Percentiles rank a stretch among this genome's conserved stretches.
Evolutionary conservation across 1,284 basidiomycete genomes (phyloP).

Genomic region (Coniferiporia weirii): DNA sequence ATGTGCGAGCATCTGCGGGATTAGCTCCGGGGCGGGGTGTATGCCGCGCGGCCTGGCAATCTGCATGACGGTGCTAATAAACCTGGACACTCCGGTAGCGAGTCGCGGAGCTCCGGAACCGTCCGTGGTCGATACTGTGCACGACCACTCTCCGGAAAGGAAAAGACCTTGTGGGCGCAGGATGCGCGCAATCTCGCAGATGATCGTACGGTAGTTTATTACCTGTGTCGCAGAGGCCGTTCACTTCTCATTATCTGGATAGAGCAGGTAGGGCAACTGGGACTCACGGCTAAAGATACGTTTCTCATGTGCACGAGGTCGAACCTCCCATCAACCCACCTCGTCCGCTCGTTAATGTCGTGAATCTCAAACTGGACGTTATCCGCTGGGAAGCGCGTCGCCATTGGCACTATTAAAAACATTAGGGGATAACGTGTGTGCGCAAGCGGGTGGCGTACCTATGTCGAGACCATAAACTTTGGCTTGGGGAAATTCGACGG

Average conservation of each 20-base stretch:
- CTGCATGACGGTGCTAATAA: neutral
- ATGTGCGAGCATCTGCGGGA: slow-evolving; percentile 18
- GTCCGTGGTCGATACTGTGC: slow-evolving; percentile 37
- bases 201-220: slow-evolving; percentile 41
- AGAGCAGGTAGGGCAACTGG: slow-evolving; percentile 1
- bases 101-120: slow-evolving; percentile 27
- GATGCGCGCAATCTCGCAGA: slow-evolving; percentile 53
- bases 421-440: slow-evolving; percentile 14
- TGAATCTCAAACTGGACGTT: slow-evolving; percentile 63
- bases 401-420: slow-evolving; percentile 52
- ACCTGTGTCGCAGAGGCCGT: slow-evolving; percentile 32
- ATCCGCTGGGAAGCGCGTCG: slow-evolving; percentile 48
- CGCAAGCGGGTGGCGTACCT: slow-evolving; percentile 37
- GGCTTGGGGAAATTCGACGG: slow-evolving; percentile 53
- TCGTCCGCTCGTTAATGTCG: slow-evolving; percentile 46
- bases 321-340: slow-evolving; percentile 45
- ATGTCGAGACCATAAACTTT: slow-evolving; percentile 67
- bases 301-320: slow-evolving; percentile 61
- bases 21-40: slow-evolving; percentile 16
- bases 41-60: slow-evolving; percentile 16
- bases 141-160: slow-evolving; percentile 55
- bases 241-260: neutral
- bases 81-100: slow-evolving; percentile 24
- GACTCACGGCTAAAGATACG: slow-evolving; percentile 52
- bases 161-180: slow-evolving; percentile 61